A percentile compares a stretch with the other conserved stretches of the same genome.
Conservation (phyloP, 805 yeast species). For the Priceomyces fermenticarens region DNA sequence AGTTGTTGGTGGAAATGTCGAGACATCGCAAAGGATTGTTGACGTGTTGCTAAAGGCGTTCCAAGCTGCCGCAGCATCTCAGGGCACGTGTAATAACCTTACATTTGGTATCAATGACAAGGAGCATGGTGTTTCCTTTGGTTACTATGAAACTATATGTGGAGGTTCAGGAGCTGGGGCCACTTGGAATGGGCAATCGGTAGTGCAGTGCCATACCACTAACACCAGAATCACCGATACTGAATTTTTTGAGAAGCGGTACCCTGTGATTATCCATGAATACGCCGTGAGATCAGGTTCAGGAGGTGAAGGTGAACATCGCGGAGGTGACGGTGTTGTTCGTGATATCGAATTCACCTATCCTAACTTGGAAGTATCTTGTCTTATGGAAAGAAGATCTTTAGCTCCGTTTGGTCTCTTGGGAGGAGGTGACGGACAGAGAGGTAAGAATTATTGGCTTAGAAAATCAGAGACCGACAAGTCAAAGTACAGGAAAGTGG, state of each 20-base stretch:
- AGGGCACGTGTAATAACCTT: slow-evolving; percentile 92
- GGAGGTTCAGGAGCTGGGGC: slow-evolving; percentile 95
- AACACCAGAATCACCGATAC: slow-evolving; percentile 91
- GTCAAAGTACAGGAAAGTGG: slow-evolving; percentile 16
- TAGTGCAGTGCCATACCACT: slow-evolving; percentile 93
- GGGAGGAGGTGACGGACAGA: slow-evolving; percentile 75
- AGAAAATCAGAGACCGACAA: slow-evolving; percentile 14
- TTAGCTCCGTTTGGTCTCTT: slow-evolving; percentile 80
- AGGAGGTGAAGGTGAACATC: slow-evolving; percentile 73
- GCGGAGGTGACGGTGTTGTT: slow-evolving; percentile 84
- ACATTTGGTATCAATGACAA: slow-evolving; percentile 82
- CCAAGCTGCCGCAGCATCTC: slow-evolving; percentile 89
- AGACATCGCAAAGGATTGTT: slow-evolving; percentile 89
- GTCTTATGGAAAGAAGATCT: slow-evolving; percentile 81
- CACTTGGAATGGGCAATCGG: slow-evolving; percentile 81
- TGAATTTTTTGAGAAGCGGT: slow-evolving; percentile 83
- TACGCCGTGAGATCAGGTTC: slow-evolving; percentile 68
- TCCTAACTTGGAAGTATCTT: slow-evolving; percentile 56
- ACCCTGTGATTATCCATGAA: slow-evolving; percentile 75
- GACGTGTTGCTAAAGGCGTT: slow-evolving; percentile 87
- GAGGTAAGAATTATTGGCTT: slow-evolving; percentile 54
- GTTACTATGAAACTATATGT: slow-evolving; percentile 91
- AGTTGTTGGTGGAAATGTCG: slow-evolving; percentile 82
- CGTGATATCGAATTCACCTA: slow-evolving; percentile 75
- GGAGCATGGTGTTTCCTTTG: slow-evolving; percentile 60